Base-by-base conservation (phyloP, 192 early-diverging fungal species). In the Glomus cerebriforme region DNA sequence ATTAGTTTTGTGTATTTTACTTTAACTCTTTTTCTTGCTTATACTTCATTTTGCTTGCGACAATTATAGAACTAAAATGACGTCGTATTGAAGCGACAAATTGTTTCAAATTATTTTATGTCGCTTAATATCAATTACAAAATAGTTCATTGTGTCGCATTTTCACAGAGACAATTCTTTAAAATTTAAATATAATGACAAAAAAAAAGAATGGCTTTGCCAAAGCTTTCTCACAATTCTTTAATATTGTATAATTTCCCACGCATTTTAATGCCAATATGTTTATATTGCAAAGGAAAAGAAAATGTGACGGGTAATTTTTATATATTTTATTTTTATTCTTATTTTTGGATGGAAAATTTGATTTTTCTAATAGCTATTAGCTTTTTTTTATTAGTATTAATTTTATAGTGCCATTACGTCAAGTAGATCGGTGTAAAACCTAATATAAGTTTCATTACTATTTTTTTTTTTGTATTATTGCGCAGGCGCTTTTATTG, bases 1-100 rank as follows among this genome's bases (percentile, higher is more conserved):
- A 63, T 63, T 63, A 63, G 62, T 63, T 63, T 63, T 7, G 62
- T 63, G 62, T 63, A 63, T 63, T 63, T 63, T 63, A 63, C 59
- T n/a, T 59, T n/a, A n/a, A n/a, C 24, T n/a, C 62, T 63, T 63
- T 63, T 27, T 63, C n/a, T 54, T 54, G 49, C 49, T 54, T 54
- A 54, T 54, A 54, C 49, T 54, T 54, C 49, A 19, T 54, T 43
- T 47, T 19, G 49, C 62, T 63, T 27, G 62, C 62, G 62, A 63
- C 49, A 54, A 54, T 54, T 54, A 29, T 63, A 63, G 62, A 63
- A 63, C 27, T 63, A 63, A 63, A 63, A 63, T 27, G 27, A 63
- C 7, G 27, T 63, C 27, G 27, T 63, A 63, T 63, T 29, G 62
- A 63, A 22, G 26, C 13, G 62, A 63, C 62, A 63, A 63, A 27